phyloP scores from a whole-genome alignment of 164 flowering plant species.

The Akebia trifoliata region DNA sequence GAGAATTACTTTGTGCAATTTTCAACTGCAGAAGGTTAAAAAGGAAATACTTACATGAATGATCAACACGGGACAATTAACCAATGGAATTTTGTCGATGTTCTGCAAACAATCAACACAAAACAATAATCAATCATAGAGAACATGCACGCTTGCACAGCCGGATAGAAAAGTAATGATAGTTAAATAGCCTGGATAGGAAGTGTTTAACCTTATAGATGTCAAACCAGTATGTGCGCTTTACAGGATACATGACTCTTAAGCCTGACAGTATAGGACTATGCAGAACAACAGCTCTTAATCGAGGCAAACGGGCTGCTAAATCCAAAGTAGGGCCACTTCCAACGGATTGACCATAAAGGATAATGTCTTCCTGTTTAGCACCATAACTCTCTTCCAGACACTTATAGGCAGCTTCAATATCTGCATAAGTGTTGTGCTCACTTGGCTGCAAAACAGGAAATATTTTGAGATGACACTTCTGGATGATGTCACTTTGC shows the following conservation, averaged over 20 bases:
- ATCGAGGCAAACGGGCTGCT: conserved; percentile 63
- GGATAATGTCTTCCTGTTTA: conserved; percentile 78
- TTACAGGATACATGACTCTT: conserved; percentile 94
- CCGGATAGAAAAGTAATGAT: background rate
- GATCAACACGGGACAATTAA: conserved; percentile 70
- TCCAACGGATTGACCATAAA: conserved; percentile 93
- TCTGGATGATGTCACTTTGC: background rate
- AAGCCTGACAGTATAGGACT: conserved; percentile 94
- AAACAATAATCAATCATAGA: conserved; percentile 7
- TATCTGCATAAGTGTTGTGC: conserved; percentile 89
- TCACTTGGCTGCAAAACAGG: conserved; percentile 68
- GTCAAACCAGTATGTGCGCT: conserved; percentile 91
- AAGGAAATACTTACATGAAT: conserved; percentile 68
- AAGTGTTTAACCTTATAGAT: conserved; percentile 65
- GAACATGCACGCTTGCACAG: conserved; percentile 3
- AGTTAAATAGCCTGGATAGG: background rate
- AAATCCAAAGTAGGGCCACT: conserved; percentile 93
- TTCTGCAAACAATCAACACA: conserved; percentile 52
- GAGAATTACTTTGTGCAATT: too few species aligned
- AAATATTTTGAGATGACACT: conserved; percentile 9
- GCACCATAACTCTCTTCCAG: conserved; percentile 81
- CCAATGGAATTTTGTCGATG: conserved; percentile 81
- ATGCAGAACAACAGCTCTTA: conserved; percentile 82
- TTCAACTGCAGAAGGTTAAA: background rate
- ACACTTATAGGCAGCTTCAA: conserved; percentile 88